Base-by-base conservation (phyloP, 2,329 filamentous ascomycete genomes). In the Nothophaeocryptopus gaeumannii region DNA sequence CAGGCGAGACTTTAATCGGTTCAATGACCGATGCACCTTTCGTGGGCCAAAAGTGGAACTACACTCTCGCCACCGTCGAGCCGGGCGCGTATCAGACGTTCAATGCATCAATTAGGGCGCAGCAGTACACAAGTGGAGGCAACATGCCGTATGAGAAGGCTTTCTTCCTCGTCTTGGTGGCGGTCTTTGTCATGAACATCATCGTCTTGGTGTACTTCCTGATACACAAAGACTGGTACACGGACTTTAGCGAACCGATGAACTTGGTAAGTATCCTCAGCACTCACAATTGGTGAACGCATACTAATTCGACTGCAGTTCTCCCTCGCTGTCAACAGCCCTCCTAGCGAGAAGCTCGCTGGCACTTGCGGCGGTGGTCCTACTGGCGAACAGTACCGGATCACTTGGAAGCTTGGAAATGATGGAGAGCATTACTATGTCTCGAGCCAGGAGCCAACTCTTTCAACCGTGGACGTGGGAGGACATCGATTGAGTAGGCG, bases 161-260 rank as follows among this genome's bases (percentile, higher is more conserved):
- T 0, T 92, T 91, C 68, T 84, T 87, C 62, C 49, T 83, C 1
- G 75, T 90, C 0, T 78, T 92, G 0, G 62, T 78, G 1, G 68
- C 83, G 11, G 83, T 87, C 1, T 87, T 89, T 60, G 55, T 80
- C 16, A 80, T 86, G 59, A 90, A 88, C 63, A 51, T 84, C 20
- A 71, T 84, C 34, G 86, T 85, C 49, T 70, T 89, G 0, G 61
- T 72, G 2, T 89, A 89, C 68, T 75, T 85, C 55, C 65, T 85
- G 43, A 63, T 79, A 39, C 73, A 80, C 45, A 78, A 55, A 64
- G 80, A 81, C 1, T 77, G 88, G 15, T 80, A 92, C 7, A 90
- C 85, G 1, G 88, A 92, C 70, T 90, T 86, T 63, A 87, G 83
- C 0, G 87, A 92, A 61, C 85, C 87, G 1, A 81, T 85, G 46